Base-by-base conservation (phyloP, 768 basidiomycete species). In the Trametes maxima region DNA sequence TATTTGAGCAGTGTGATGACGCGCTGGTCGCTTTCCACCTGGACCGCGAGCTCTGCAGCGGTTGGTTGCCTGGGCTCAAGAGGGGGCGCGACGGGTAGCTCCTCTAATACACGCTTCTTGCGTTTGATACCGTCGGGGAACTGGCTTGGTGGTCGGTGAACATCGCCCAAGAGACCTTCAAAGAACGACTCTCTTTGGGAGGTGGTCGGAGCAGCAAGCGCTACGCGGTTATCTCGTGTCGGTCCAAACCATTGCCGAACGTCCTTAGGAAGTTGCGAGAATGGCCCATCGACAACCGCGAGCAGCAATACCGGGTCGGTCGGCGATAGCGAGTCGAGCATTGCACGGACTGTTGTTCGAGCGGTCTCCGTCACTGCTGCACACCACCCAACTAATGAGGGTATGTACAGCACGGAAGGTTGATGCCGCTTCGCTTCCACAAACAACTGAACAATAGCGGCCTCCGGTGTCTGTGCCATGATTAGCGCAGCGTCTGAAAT, bases 371-470 rank as follows among this genome's bases (percentile, higher is more conserved):
- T 83, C 22, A 98, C 84, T 2, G 94, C 86, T 0, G 86, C 79
- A 65, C 90, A 90, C 95, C 95, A 98, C 0, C 88, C 84, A 1
- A 85, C 69, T 6, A 99, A 83, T 1, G 93, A 91, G 0, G 96
- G 96, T 33, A 99, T 92, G 73, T 95, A 98, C 49, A 99, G 84
- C 39, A 98, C 89, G 0, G 94, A 95, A 0, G 97, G 97, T 67
- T 96, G 95, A 71, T 97, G 93, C 25, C 96, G 87, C 72, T 98
- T 98, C 0, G 96, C 97, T 73, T 99, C 97, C 21, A 95, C 83
- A 69, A 99, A 98, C 17, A 97, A 80, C 67, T 98, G 95, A 4
- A 98, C 94, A 55, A 98, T 87, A 2, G 92, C 89, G 1, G 97
- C 92, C 75, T 99, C 97, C 5, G 86, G 75, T 1, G 93, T 93